These are phyloP conservation scores for Trichoderma sp. DNA, from an alignment of 2,329 filamentous ascomycete genomes.

Conservation along the genomic window DNA sequence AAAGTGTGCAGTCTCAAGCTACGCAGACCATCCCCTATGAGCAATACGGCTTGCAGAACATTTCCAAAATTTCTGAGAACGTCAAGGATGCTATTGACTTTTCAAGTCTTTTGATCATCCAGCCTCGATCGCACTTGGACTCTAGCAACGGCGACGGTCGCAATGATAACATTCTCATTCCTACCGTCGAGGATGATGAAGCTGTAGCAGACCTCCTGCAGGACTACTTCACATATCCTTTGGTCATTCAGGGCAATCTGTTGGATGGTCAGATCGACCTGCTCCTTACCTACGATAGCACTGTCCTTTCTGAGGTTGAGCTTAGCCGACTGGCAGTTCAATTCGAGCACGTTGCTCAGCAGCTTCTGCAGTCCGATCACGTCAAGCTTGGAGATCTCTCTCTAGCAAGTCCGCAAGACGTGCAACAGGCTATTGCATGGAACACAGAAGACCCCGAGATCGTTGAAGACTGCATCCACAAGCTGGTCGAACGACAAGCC, in stretches of 20 bases:
- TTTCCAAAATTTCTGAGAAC: conserved; percentile 2
- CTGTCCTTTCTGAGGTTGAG: conserved; percentile 1
- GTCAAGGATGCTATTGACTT: conserved; percentile 17
- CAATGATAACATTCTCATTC: neutral
- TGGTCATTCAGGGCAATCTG: conserved; percentile 10
- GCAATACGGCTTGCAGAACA: conserved; percentile 18
- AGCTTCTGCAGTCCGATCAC: neutral
- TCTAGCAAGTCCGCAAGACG: neutral
- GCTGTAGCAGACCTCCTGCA: neutral
- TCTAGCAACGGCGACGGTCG: neutral
- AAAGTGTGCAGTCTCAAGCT: conserved; percentile 29
- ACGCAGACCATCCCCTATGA: conserved; percentile 20
- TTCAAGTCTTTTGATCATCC: conserved; percentile 10
- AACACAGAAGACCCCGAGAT: conserved; percentile 12
- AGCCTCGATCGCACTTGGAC: neutral
- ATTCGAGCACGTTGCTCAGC: conserved; percentile 13
- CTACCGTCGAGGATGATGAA: neutral
- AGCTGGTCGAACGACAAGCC: conserved; percentile 36
- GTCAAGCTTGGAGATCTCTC: conserved; percentile 8
- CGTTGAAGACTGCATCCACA: conserved; percentile 18
- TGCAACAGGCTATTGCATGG: neutral
- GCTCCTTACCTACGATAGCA: conserved; percentile 5
- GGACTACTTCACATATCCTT: conserved; percentile 19
- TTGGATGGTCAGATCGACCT: neutral
- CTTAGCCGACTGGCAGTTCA: neutral